Percentiles rank a stretch among this genome's conserved stretches.
These are phyloP conservation scores for Diophrys sp. DNA, from an alignment of 73 alveolate genomes.

Conservation along the genomic window DNA sequence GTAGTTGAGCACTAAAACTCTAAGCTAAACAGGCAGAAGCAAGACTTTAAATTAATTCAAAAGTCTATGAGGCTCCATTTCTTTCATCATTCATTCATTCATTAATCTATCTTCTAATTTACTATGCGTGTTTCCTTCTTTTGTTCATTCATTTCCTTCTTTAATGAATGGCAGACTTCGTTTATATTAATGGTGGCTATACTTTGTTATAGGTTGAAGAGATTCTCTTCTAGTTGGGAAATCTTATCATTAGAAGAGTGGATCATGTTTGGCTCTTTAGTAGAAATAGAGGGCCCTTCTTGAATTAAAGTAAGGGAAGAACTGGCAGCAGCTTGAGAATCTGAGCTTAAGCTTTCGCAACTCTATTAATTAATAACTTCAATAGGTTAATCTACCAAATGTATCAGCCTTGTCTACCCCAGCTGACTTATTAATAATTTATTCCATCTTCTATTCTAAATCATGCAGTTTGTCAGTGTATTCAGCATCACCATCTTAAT, in stretches of 20 bases:
- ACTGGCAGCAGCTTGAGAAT: background rate
- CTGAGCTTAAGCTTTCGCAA: background rate
- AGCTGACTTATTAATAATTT: background rate
- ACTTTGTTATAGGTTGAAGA: background rate
- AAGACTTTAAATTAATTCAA: too few species aligned
- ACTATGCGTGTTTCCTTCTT: background rate
- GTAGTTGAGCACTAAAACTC: too few species aligned
- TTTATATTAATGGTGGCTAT: background rate
- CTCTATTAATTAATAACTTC: background rate
- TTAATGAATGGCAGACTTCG: background rate
- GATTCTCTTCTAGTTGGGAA: background rate
- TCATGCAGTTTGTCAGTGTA: background rate
- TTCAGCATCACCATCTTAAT: background rate
- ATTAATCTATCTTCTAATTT: background rate
- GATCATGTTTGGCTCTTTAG: background rate
- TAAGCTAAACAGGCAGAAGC: too few species aligned
- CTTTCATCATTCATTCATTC: too few species aligned
- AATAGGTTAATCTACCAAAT: background rate
- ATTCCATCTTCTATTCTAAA: background rate
- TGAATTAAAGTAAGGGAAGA: background rate
- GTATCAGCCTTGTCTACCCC: background rate
- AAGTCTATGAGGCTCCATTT: too few species aligned
- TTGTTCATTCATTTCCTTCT: background rate
- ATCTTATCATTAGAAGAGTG: background rate
- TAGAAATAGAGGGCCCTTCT: background rate